Evolutionary conservation across 805 yeast species (phyloP).

Genomic region (Lipomyces lipofer): DNA sequence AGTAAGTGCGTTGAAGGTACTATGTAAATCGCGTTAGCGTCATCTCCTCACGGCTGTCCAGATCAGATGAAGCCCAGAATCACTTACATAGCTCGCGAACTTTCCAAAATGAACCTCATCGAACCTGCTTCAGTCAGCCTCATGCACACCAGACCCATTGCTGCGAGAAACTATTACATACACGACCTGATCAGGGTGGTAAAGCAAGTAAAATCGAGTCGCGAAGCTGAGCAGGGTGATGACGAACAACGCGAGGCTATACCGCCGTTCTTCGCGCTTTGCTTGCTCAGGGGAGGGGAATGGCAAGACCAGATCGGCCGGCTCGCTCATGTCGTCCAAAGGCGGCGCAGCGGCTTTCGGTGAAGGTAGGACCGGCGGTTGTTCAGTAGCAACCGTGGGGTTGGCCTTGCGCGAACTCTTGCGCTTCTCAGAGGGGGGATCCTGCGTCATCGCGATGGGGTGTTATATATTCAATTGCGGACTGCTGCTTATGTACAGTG

Average conservation of each 20-base stretch:
- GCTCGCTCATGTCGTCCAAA: slow-evolving; percentile 6
- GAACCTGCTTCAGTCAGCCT: slow-evolving; percentile 34
- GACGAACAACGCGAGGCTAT: slow-evolving; percentile 55
- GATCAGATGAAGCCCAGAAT: slow-evolving; percentile 1
- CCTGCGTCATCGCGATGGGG: too few relatives aligned
- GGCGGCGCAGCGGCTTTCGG: slow-evolving; percentile 6
- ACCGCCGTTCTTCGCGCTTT: slow-evolving; percentile 31
- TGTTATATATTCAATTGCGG: too few relatives aligned
- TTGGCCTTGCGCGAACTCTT: too few relatives aligned
- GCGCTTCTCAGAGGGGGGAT: too few relatives aligned
- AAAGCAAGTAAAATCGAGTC: slow-evolving; percentile 74
- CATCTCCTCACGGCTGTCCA: too few relatives aligned
- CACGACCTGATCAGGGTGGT: slow-evolving; percentile 72
- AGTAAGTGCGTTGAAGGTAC: slow-evolving; percentile 85
- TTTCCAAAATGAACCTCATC: slow-evolving; percentile 54
- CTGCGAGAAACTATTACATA: slow-evolving; percentile 5
- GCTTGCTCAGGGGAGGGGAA: slow-evolving; percentile 13
- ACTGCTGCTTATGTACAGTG: too few relatives aligned
- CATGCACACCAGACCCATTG: too few relatives aligned
- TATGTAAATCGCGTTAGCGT: slow-evolving; percentile 40
- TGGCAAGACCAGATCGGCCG: too few relatives aligned
- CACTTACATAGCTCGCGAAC: slow-evolving; percentile 42
- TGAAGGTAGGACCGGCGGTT: too few relatives aligned
- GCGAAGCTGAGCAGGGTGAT: slow-evolving; percentile 70
- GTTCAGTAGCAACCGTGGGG: too few relatives aligned